Base-by-base conservation (phyloP, 306 rosid genomes). In the Lotus japonicus region DNA sequence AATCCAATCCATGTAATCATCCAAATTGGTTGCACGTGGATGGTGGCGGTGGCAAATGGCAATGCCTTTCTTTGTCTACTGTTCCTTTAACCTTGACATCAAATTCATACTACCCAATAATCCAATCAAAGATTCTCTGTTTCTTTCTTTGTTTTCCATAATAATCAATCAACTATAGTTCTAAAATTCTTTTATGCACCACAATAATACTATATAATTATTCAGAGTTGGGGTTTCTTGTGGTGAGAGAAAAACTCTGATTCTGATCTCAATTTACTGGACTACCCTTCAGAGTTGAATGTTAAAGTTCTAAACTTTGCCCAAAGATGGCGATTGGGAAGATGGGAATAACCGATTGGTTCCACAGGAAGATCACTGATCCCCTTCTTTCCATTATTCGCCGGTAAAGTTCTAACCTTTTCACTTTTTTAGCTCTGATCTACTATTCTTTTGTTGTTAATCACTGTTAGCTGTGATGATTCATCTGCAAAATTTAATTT, bases 321-420 rank as follows among this genome's bases (percentile, higher is more conserved):
- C 16, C 41, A 12, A 66, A 75, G 35, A 79, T 78, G 67, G 71
- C 80, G 6, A 77, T 16, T 79, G 79, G 77, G 59, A 73, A 68
- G 39, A 13, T 39, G 21, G 80, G 73, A 51, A n/a, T 68, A 59
- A 9, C 79, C 42, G 38, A 54, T 73, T 92, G 98, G 98, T 68
- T 92, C 57, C 82, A 81, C 18, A 79, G 36, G 45, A 92, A 87
- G 78, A 31, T 92, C 72, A 84, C 72, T 13, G 90, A 87, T 76
- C 98, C 98, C 46, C 85, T 92, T 53, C 51, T 79, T 53, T 58
- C 79, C 63, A 89, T 92, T 70, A 80, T 92, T 53, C 91, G 85
- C 61, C 85, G 92, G 98, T 92, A 39, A 21, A 58, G 5, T 59
- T 58, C 63, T 12, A 68, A 15, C 15, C 13, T 36, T 36, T 43